Percentiles rank a stretch among this genome's conserved stretches.
Conservation (phyloP, 1,139 yeast species). For the Pichiaceae sp. region DNA sequence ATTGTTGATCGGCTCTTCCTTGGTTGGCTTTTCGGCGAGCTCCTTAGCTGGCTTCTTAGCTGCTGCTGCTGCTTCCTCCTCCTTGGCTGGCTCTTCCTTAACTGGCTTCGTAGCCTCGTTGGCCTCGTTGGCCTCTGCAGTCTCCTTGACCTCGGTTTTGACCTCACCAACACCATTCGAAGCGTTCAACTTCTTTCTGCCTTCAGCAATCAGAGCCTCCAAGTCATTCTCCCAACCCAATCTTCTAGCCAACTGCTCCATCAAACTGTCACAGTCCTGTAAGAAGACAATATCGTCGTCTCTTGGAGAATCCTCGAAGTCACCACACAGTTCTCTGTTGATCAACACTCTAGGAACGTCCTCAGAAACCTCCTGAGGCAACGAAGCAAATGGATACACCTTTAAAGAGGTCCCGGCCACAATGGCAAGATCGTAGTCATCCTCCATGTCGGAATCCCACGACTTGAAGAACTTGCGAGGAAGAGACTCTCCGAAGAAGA, state of each 20-base stretch:
- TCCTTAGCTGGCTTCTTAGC: constrained; percentile 2
- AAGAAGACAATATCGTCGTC: constrained; percentile 50
- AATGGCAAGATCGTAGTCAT: constrained; percentile 58
- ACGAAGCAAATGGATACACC: constrained; percentile 81
- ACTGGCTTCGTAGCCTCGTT: neutral
- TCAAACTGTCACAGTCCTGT: constrained; percentile 59
- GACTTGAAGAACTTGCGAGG: constrained; percentile 59
- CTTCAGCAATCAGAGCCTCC: constrained; percentile 15
- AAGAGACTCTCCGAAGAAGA: constrained; percentile 83
- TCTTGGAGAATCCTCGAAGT: constrained; percentile 43
- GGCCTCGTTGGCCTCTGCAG: neutral
- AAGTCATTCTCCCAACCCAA: constrained; percentile 56
- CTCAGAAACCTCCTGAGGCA: constrained; percentile 57
- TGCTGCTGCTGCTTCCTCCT: constrained; percentile 1
- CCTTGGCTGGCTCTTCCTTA: neutral
- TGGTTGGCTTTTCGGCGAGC: neutral
- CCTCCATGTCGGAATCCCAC: constrained; percentile 58
- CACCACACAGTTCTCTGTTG: constrained; percentile 74
- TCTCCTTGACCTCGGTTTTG: neutral
- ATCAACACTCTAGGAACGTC: constrained; percentile 53
- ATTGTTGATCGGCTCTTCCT: no score
- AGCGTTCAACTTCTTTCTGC: constrained; percentile 7
- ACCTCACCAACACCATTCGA: neutral
- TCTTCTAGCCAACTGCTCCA: constrained; percentile 39
- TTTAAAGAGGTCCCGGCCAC: constrained; percentile 91